Base-by-base conservation (phyloP, 2,329 filamentous ascomycete species). In the Diaporthe capsici region DNA sequence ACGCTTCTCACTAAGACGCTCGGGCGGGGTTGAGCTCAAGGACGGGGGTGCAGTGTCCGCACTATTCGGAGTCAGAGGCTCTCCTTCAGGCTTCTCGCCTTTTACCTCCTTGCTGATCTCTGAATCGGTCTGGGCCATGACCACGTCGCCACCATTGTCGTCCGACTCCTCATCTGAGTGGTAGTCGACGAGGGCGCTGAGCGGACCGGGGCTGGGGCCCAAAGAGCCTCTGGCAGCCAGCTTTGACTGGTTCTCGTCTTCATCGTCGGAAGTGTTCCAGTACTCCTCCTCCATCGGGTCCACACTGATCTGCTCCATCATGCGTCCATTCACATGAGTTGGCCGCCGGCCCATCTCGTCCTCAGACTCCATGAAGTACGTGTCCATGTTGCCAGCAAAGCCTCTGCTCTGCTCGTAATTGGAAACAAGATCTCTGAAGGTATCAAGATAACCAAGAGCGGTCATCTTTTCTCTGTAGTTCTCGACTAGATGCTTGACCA, bases 261-360 rank as follows among this genome's bases (percentile, higher is more conserved):
- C 94, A 63, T 97, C 94, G 79, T 98, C 96, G 0, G 94, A 95
- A 0, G 91, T 92, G 80, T 98, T 96, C 90, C 97, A 98, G 84
- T 98, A 99, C 58, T 96, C 95, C 80, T 98, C 96, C 83, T 98
- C 95, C 15, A 93, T 92, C 8, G 93, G 89, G 82, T 98, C 96
- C 81, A 96, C 90, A 0, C 84, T 78, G 13, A 91, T 83, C 72
- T 98, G 95, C 81, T 95, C 95, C 82, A 97, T 90, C 60, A 88
- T 81, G 78, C 92, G 91, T 77, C 85, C 80, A 72, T 87, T 86
- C 3, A 85, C 83, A 61, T 82, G 82, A 13, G 83, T 80, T 28
- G 84, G 85, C 74, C 85, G 85, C 67, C 86, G 84, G 4, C 81
- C 86, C 78, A 86, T 85, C 31, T 91, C 90, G 1, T 91, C 92